Percentiles rank a stretch among this genome's conserved stretches.
phyloP scores from a whole-genome alignment of 192 early-diverging fungal species.

The Coemansia sp. region DNA sequence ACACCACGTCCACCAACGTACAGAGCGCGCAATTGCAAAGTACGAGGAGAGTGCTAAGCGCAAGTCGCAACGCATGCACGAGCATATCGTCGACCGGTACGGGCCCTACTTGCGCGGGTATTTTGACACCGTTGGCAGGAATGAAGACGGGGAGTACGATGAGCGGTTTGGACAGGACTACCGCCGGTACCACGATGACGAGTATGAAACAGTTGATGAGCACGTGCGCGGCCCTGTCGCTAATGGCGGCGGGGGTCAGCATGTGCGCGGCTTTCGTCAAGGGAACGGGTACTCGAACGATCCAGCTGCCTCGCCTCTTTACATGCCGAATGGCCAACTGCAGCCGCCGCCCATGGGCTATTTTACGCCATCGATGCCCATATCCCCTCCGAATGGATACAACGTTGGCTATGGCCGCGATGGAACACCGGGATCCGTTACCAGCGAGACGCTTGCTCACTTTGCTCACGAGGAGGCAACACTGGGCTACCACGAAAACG shows the following conservation, averaged over 20 bases:
- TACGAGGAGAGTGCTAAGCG: conserved; percentile 43
- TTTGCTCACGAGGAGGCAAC: conserved; percentile 19
- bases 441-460: conserved; percentile 26
- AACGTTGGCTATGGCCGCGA: conserved; percentile 23
- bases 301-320: conserved; percentile 13
- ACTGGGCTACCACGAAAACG: neutral
- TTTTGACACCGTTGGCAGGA: conserved; percentile 23
- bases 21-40: conserved; percentile 38
- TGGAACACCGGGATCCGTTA: conserved; percentile 23
- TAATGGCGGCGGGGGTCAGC: neutral
- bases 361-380: conserved; percentile 34
- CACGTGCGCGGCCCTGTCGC: neutral
- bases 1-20: conserved; percentile 49
- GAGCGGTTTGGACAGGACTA: conserved; percentile 3
- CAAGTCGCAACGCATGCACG: conserved; percentile 51
- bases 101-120: conserved; percentile 44
- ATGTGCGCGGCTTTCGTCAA: conserved; percentile 9
- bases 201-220: conserved; percentile 7
- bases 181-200: conserved; percentile 11
- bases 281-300: conserved; percentile 18
- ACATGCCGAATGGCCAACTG: conserved; percentile 2
- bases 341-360: conserved; percentile 47
- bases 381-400: conserved; percentile 26
- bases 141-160: conserved; percentile 12
- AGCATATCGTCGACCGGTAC: conserved; percentile 48